These are phyloP conservation scores for Fraxinus greggii DNA, from an alignment of 305 asterid genomes.

Conservation along the genomic window DNA sequence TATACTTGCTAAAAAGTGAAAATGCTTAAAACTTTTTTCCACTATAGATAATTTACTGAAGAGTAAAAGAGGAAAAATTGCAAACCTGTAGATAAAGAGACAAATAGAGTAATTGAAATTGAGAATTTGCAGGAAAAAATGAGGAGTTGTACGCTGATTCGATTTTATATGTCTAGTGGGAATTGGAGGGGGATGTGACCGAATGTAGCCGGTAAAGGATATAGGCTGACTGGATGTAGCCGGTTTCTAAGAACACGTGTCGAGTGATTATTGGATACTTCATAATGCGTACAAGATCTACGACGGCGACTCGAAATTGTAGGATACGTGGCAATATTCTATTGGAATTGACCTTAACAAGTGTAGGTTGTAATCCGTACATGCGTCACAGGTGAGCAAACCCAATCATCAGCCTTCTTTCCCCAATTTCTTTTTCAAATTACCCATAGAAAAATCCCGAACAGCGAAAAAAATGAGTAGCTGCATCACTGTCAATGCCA, in stretches of 20 bases:
- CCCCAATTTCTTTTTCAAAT: background rate
- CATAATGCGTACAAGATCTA: constrained; percentile 42
- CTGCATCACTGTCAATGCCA: constrained; percentile 3
- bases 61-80: background rate
- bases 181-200: constrained; percentile 43
- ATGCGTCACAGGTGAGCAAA: background rate
- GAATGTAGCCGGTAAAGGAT: constrained; percentile 42
- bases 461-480: constrained; percentile 27
- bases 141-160: constrained; percentile 26
- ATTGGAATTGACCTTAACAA: constrained; percentile 28
- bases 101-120: constrained; percentile 17
- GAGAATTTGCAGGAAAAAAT: constrained; percentile 17
- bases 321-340: constrained; percentile 39
- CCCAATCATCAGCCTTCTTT: background rate
- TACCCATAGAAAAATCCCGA: background rate
- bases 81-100: constrained; percentile 42
- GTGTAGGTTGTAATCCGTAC: constrained; percentile 20
- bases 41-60: constrained; percentile 7
- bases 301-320: constrained; percentile 52
- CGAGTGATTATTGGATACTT: constrained; percentile 15
- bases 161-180: constrained; percentile 59
- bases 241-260: constrained; percentile 46
- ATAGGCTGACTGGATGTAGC: constrained; percentile 35
- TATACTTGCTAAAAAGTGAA: constrained; percentile 17
- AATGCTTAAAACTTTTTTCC: background rate